Evolutionary conservation across 1,284 basidiomycete genomes (phyloP).

Genomic region (Fomitopsis palustris): DNA sequence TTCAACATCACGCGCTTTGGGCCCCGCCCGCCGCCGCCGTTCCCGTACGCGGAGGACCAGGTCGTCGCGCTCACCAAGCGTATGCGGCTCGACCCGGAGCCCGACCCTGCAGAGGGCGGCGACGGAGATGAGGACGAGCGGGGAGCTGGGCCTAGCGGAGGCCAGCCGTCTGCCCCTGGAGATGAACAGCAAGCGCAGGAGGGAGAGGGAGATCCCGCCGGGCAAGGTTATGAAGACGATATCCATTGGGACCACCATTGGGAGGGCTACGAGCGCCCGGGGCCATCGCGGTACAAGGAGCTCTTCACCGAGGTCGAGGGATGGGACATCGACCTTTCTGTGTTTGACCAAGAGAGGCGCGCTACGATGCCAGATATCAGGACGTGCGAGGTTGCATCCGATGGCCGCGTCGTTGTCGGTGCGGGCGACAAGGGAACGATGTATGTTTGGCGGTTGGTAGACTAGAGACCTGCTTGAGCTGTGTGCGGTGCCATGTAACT

Average conservation of each 20-base stretch:
- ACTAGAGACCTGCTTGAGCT: neutral
- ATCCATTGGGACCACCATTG: neutral
- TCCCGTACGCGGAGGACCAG: conserved; percentile 18
- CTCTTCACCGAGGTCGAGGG: conserved; percentile 19
- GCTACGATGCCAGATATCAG: conserved; percentile 13
- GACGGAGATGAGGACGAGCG: neutral
- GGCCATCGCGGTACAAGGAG: conserved; percentile 8
- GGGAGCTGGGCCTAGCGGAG: neutral
- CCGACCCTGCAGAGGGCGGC: neutral
- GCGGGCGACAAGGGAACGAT: conserved; percentile 21
- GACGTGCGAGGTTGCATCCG: conserved; percentile 22
- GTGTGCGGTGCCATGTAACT: neutral
- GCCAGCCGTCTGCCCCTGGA: neutral
- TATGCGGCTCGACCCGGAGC: conserved; percentile 7
- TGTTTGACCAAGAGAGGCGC: neutral
- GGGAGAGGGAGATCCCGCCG: neutral
- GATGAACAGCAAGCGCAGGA: neutral
- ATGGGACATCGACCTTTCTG: conserved; percentile 14
- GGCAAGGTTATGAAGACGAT: neutral
- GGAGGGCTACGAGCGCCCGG: conserved; percentile 3
- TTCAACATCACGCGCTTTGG: conserved; percentile 46
- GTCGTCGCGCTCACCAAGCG: conserved; percentile 15
- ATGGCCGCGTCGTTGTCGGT: conserved; percentile 20
- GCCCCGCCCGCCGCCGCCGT: conserved; percentile 29
- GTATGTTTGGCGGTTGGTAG: conserved; percentile 22